phyloP scores from a whole-genome alignment of 1,284 basidiomycete genomes.

The Ceratobasidium papillatum region DNA sequence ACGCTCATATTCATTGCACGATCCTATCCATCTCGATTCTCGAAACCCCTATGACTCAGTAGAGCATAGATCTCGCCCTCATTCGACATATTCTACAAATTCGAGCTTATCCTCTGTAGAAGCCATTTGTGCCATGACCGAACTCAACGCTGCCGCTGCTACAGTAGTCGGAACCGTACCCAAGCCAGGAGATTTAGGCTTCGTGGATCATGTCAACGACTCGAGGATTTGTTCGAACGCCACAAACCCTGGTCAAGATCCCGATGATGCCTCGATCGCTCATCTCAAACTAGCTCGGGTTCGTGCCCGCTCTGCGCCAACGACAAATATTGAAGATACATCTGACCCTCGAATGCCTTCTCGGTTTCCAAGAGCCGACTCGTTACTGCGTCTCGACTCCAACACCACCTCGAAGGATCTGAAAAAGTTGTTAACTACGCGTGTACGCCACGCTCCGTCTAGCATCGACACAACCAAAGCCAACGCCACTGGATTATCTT shows the following conservation, averaged over 20 bases:
- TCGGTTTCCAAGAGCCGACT: constrained; percentile 16
- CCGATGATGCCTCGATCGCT: not conserved
- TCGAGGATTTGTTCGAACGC: not conserved
- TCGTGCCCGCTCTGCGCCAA: constrained; percentile 18
- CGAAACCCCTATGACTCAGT: too few species aligned
- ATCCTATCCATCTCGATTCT: not conserved
- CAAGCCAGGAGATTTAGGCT: not conserved
- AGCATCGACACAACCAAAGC: constrained; percentile 50
- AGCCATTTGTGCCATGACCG: not conserved
- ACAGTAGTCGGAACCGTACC: not conserved
- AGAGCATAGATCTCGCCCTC: not conserved
- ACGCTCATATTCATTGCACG: constrained; percentile 13
- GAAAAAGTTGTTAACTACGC: constrained; percentile 38
- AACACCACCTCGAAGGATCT: constrained; percentile 21
- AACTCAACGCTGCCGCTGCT: not conserved
- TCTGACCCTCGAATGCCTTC: not conserved
- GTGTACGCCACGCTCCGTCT: constrained; percentile 43
- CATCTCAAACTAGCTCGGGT: constrained; percentile 7
- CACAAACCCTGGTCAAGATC: not conserved
- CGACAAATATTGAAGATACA: not conserved
- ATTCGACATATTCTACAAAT: not conserved
- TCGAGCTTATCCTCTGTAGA: not conserved
- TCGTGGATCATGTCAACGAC: not conserved
- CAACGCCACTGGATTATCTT: constrained; percentile 46
- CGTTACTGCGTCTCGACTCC: constrained; percentile 24